Conservation (phyloP, 805 yeast genomes). For the Sporopachydermia lactativora region DNA sequence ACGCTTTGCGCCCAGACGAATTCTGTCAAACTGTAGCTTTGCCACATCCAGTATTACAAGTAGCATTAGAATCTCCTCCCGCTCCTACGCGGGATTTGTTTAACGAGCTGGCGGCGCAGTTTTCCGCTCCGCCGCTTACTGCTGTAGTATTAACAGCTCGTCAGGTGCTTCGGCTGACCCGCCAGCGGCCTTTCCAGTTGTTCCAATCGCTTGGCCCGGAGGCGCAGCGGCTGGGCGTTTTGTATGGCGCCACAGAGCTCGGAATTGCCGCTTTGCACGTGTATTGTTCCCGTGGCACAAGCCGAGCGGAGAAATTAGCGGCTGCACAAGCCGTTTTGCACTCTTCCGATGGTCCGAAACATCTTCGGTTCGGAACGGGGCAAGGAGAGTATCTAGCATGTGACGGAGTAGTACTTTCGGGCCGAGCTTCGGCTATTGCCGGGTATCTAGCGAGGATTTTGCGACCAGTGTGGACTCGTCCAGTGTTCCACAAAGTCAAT, state of each 20-base stretch:
- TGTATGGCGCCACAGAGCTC: slow-evolving; percentile 80
- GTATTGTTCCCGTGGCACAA: slow-evolving; percentile 58
- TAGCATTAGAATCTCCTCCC: not conserved
- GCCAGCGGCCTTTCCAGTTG: slow-evolving; percentile 68
- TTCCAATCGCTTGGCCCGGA: slow-evolving; percentile 52
- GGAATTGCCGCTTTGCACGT: slow-evolving; percentile 80
- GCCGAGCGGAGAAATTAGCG: slow-evolving; percentile 25
- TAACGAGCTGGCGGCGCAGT: slow-evolving; percentile 79
- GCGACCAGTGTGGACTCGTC: slow-evolving; percentile 64
- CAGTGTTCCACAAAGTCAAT: slow-evolving; percentile 40
- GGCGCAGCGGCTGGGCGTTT: slow-evolving; percentile 52
- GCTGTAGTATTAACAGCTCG: not conserved
- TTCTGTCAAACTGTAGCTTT: not conserved
- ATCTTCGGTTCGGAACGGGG: slow-evolving; percentile 9
- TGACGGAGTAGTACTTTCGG: slow-evolving; percentile 77
- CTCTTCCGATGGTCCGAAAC: slow-evolving; percentile 3
- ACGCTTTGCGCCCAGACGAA: not conserved
- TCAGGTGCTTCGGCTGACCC: slow-evolving; percentile 44
- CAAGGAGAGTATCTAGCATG: slow-evolving; percentile 16
- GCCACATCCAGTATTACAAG: not conserved
- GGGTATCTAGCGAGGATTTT: slow-evolving; percentile 66
- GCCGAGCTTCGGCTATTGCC: slow-evolving; percentile 81
- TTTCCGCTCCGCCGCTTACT: slow-evolving; percentile 21
- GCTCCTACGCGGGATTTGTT: not conserved
- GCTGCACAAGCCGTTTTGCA: not conserved